Evolutionary conservation across 2,329 filamentous ascomycete genomes (phyloP), one percentile per base, ranked within the genome.

Genomic region (Aspergillus pseudonomiae): DNA sequence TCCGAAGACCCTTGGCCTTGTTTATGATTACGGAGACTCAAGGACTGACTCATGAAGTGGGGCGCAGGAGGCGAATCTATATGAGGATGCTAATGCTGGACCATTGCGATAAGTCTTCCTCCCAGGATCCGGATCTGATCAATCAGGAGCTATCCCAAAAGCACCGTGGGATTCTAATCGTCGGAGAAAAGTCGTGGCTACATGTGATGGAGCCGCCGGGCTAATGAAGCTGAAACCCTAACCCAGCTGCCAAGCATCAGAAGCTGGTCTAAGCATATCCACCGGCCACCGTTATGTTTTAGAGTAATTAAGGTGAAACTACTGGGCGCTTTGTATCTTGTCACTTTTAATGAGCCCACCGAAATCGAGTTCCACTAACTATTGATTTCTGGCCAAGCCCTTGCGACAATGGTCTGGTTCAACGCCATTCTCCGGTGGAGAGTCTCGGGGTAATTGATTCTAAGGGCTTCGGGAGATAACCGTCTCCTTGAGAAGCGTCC

Each of bases 181-280:
- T 41, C 48, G 46, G 26, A 30, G 46, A 30, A 50, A 50, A 19
- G 24, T 26, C 26, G 26, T 57, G 53, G 24, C 61, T 34, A 19
- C 19, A 34, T 48, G 45, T 52, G 53, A 57, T 50, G 12, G 41
- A 45, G 46, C 26, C 26, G 34, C 21, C 30, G 32, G 26, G 28
- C 63, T 67, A 70, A 70, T 71, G 68, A 70, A 71, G 63, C 52
- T 70, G 68, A 71, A 71, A 70, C 69, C 63, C 53, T 48, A 55
- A 59, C 7, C n/a, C 19, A 30, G 59, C 61, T 61, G 64, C 69
- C 67, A 64, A 66, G 58, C 61, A 63, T 62, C 57, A 59, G 39
- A 26, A 39, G 36, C 43, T 59, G 59, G 45, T 60, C 59, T 59
- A 61, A 63, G 59, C 43, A 46, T 41, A 59, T 68, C 64, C 63